Percentiles rank a stretch among this genome's conserved stretches.
Conservation (phyloP, 78 protist genomes). For the slime mould (Dictyostelium discoideum) region dicty_2.7 NC_007089.4:5560501-5561000, state of each 20-base stretch:
- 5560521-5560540: slow-evolving; percentile 78
- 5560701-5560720: slow-evolving; percentile 32
- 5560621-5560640: neutral
- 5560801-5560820: slow-evolving; percentile 33
- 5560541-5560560: slow-evolving; percentile 85
- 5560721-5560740: slow-evolving; percentile 36
- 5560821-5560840: slow-evolving; percentile 41
- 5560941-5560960: neutral
- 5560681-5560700: slow-evolving; percentile 18
- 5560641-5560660: slow-evolving; percentile 15
- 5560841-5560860: slow-evolving; percentile 46
- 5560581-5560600: slow-evolving; percentile 82
- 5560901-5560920: slow-evolving; percentile 46
- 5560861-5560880: slow-evolving; percentile 48
- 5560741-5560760: slow-evolving; percentile 43
- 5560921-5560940: neutral
- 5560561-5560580: slow-evolving; percentile 85
- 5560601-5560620: slow-evolving; percentile 25
- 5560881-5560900: slow-evolving; percentile 68
- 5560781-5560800: slow-evolving; percentile 40
- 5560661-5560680: neutral
- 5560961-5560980: neutral
- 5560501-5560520: slow-evolving; percentile 72
- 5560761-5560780: slow-evolving; percentile 29
- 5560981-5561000: too few species aligned